Conservation (phyloP, 352 stramenopile genomes). For the Phytopythium sindhum region DNA sequence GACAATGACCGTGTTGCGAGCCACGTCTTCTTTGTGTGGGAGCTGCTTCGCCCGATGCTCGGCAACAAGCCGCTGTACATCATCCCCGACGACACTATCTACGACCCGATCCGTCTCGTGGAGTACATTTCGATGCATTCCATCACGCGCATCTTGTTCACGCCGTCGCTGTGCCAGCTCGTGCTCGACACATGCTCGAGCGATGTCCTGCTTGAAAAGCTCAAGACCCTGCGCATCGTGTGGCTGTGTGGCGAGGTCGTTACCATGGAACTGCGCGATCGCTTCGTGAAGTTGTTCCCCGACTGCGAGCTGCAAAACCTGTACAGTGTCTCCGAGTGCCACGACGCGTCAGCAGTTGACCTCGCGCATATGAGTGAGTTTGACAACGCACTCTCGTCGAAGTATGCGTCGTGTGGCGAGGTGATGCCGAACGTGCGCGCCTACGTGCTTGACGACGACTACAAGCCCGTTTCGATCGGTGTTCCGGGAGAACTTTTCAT, state of each 20-base stretch:
- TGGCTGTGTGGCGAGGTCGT: slow-evolving; percentile 94
- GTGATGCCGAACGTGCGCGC: slow-evolving; percentile 83
- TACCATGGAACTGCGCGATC: slow-evolving; percentile 84
- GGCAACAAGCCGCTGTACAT: slow-evolving; percentile 87
- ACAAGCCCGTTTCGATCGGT: slow-evolving; percentile 56
- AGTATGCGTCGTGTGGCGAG: slow-evolving; percentile 86
- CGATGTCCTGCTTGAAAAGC: slow-evolving; percentile 47
- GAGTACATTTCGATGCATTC: slow-evolving; percentile 64
- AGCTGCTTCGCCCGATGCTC: slow-evolving; percentile 89
- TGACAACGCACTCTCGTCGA: slow-evolving; percentile 69
- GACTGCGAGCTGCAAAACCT: slow-evolving; percentile 89
- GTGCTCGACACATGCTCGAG: slow-evolving; percentile 69
- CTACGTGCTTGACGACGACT: slow-evolving; percentile 75
- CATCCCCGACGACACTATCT: slow-evolving; percentile 92
- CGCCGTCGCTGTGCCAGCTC: slow-evolving; percentile 88
- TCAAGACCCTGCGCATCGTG: slow-evolving; percentile 81
- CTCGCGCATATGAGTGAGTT: slow-evolving; percentile 70
- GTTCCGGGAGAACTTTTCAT: slow-evolving; percentile 85
- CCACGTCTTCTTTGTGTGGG: slow-evolving; percentile 96
- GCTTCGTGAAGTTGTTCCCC: slow-evolving; percentile 81
- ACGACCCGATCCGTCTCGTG: slow-evolving; percentile 84
- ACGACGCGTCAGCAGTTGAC: slow-evolving; percentile 88
- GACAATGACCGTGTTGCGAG: slow-evolving; percentile 84
- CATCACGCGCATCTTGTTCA: slow-evolving; percentile 93
- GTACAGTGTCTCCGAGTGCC: slow-evolving; percentile 93